Base-by-base conservation (phyloP, 2,329 filamentous ascomycete genomes). In the Nectriaceae sp. region DNA sequence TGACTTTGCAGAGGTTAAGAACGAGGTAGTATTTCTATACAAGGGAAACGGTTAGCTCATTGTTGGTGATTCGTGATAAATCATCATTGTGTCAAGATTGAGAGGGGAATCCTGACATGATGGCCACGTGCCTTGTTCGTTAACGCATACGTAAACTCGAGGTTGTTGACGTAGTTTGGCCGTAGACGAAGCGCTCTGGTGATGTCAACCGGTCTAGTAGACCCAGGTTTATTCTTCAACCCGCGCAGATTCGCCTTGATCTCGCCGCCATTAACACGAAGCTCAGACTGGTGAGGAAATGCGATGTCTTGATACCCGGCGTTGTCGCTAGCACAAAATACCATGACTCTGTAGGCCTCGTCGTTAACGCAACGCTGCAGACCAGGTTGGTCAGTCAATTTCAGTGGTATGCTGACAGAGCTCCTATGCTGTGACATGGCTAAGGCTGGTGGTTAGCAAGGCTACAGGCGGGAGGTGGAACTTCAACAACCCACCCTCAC, bases 221-320 rank as follows among this genome's bases (percentile, higher is more conserved):
- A 95, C 19, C 94, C 94, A 5, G 93, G 90, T 68, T 94, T 96
- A 68, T 96, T 97, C 72, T 99, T 99, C 53, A 99, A 72, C 4
- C 94, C 94, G 58, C 94, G 88, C 57, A 96, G 79, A 66, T 97
- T 99, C n/a, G 88, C 87, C 69, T 93, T 94, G 57, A 97, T 80
- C 48, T 97, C 90, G 26, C 88, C 88, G 10, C 84, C 80, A 60
- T 99, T 99, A 47, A 96, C 83, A 65, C 91, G 93, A 48, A 99
- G 79, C 66, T 99, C 94, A 24, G 94, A 88, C 70, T 97, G 91
- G 60, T 93, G 85, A 2, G 94, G 94, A 57, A 99, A 99, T 1
- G 89, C 75, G 45, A 99, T 85, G 53, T 97, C 90, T 42, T 89
- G 88, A 3, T 75, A 68, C 15, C 80, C 82, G 13, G 78, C 70